phyloP scores from a whole-genome alignment of 208 protist species.

The Crithidia bombi region DNA sequence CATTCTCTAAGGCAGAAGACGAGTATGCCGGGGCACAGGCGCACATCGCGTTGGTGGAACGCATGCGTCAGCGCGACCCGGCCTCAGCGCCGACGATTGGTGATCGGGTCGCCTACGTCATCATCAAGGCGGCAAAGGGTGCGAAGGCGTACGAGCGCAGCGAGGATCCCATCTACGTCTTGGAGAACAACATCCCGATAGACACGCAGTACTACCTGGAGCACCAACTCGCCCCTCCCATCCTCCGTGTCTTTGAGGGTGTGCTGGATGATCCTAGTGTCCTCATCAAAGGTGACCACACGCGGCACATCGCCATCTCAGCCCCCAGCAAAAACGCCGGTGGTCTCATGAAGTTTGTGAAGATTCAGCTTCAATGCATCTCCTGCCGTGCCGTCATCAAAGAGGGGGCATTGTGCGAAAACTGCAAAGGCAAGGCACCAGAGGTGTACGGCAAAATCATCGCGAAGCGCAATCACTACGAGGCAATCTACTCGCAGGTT shows the following conservation, averaged over 20 bases:
- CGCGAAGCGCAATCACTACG: constrained; percentile 92
- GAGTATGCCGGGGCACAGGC: constrained; percentile 94
- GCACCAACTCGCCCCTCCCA: constrained; percentile 83
- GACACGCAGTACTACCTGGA: constrained; percentile 92
- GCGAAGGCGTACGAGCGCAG: constrained; percentile 98
- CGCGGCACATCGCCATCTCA: constrained; percentile 93
- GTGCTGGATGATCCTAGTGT: constrained; percentile 94
- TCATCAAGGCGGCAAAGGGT: constrained; percentile 78
- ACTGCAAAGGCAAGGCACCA: constrained; percentile 87
- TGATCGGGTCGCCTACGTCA: constrained; percentile 88
- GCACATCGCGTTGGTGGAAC: constrained; percentile 85
- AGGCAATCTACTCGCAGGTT: constrained; percentile 95
- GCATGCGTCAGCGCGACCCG: constrained; percentile 86
- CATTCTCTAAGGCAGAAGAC: constrained; percentile 93
- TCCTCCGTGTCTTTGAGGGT: constrained; percentile 94
- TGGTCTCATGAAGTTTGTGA: constrained; percentile 98
- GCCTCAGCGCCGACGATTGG: constrained; percentile 84
- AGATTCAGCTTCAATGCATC: constrained; percentile 95
- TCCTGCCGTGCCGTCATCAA: constrained; percentile 92
- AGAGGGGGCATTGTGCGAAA: constrained; percentile 91
- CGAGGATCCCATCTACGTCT: constrained; percentile 99
- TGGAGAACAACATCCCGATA: constrained; percentile 91
- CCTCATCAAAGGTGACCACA: constrained; percentile 97
- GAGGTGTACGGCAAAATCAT: constrained; percentile 95
- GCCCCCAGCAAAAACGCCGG: constrained; percentile 93